phyloP scores from a whole-genome alignment of 106 monocot species.

The Posidonia australis region DNA sequence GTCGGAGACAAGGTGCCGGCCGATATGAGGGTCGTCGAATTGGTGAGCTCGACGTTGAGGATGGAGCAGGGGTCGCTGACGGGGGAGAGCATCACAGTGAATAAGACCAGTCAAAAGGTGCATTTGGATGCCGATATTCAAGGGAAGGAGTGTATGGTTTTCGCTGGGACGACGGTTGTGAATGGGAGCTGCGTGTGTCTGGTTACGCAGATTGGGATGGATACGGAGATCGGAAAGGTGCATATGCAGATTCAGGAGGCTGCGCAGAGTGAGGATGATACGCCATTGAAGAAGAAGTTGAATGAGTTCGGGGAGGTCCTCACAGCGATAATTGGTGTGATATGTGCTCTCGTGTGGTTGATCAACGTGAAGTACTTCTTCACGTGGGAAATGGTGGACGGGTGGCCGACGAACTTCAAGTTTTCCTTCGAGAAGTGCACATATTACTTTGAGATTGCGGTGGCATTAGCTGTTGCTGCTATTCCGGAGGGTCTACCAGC shows the following conservation, averaged over 20 bases:
- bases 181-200: slow-evolving; percentile 48
- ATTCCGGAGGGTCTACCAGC: slow-evolving; percentile 30
- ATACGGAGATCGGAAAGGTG: slow-evolving; percentile 25
- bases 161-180: slow-evolving; percentile 34
- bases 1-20: slow-evolving; percentile 37
- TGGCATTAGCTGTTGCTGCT: slow-evolving; percentile 29
- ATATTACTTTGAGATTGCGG: slow-evolving; percentile 29
- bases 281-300: slow-evolving; percentile 32
- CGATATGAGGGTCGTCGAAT: slow-evolving; percentile 19
- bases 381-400: slow-evolving; percentile 22
- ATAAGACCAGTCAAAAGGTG: slow-evolving; percentile 24
- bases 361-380: slow-evolving; percentile 34
- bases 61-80: slow-evolving; percentile 25
- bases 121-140: slow-evolving; percentile 24
- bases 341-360: slow-evolving; percentile 25
- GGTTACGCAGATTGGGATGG: slow-evolving; percentile 21
- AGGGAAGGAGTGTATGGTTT: slow-evolving; percentile 76
- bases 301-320: slow-evolving; percentile 31
- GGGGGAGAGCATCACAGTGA: slow-evolving; percentile 19
- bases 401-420: slow-evolving; percentile 23
- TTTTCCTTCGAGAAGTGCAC: slow-evolving; percentile 33
- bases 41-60: slow-evolving; percentile 29
- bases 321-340: slow-evolving; percentile 18
- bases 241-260: slow-evolving; percentile 28
- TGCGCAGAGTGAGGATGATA: slow-evolving; percentile 20